A percentile compares a stretch with the other conserved stretches of the same genome.
Evolutionary conservation across 164 flowering plant species (phyloP).

Genomic region (Annona cherimola): DNA sequence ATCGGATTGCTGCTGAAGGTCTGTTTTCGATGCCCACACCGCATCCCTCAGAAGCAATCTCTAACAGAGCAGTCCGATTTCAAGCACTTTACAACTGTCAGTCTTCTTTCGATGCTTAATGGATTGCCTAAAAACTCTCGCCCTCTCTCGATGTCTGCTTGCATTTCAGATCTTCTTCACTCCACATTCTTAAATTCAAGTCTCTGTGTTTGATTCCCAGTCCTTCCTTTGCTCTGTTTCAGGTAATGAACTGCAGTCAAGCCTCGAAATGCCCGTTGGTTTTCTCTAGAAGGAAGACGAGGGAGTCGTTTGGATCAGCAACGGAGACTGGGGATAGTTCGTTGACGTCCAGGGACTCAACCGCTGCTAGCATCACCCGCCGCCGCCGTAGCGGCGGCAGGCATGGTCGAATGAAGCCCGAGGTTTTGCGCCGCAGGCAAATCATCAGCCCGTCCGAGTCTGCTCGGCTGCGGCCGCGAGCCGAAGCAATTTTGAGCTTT

Average conservation of each 20-base stretch:
- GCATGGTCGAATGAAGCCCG: not conserved
- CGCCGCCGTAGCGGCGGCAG: not conserved
- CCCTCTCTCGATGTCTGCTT: not conserved
- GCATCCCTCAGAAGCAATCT: not conserved
- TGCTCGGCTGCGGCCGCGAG: conserved; percentile 30
- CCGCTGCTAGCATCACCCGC: not conserved
- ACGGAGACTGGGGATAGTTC: conserved; percentile 12
- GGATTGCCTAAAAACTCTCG: not conserved
- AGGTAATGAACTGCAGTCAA: conserved; percentile 9
- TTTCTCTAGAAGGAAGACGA: not conserved
- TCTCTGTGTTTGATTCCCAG: not conserved
- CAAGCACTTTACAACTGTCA: not conserved
- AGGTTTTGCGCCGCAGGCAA: conserved; percentile 10
- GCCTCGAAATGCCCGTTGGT: conserved; percentile 17
- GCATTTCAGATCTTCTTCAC: not conserved
- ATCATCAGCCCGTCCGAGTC: conserved; percentile 26
- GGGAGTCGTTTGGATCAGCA: not conserved
- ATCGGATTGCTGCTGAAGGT: not conserved
- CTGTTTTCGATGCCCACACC: not conserved
- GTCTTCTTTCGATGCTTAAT: not conserved
- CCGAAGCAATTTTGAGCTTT: conserved; percentile 54
- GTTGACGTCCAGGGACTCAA: conserved; percentile 42
- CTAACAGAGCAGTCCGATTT: not conserved
- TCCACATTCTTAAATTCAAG: not conserved
- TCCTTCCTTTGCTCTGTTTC: not conserved